Evolutionary conservation across 2,329 filamentous ascomycete species (phyloP).

Genomic region (Lasiodiplodia sp.): DNA sequence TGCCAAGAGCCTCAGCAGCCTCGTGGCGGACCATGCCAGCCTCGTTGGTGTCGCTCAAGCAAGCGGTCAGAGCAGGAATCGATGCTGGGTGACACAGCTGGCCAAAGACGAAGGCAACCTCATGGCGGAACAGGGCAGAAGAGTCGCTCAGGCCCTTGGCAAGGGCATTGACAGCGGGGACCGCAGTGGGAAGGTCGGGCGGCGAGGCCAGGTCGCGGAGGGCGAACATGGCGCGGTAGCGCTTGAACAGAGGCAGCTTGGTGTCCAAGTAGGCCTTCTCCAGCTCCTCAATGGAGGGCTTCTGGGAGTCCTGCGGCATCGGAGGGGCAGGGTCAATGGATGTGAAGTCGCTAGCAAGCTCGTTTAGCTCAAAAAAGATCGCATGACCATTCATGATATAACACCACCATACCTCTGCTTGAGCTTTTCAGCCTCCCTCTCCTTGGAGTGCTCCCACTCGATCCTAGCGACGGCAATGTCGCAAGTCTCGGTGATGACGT

Average conservation of each 20-base stretch:
- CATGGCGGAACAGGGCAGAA: constrained; percentile 94
- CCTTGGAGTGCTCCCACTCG: constrained; percentile 77
- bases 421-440: constrained; percentile 76
- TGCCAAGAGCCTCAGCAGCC: constrained; percentile 93
- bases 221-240: constrained; percentile 98
- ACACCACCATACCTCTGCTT: constrained; percentile 71
- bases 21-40: constrained; percentile 97
- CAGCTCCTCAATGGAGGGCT: constrained; percentile 74
- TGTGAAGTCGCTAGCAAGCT: constrained; percentile 77
- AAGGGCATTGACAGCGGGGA: constrained; percentile 84
- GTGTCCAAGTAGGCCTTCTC: constrained; percentile 81
- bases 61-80: constrained; percentile 83
- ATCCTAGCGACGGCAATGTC: constrained; percentile 96
- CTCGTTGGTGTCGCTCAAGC: constrained; percentile 80
- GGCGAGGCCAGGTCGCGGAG: constrained; percentile 94
- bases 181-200: constrained; percentile 85
- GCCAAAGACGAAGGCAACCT: constrained; percentile 97
- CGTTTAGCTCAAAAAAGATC: constrained; percentile 12
- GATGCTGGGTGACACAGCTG: constrained; percentile 96
- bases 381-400: background rate
- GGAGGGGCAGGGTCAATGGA: constrained; percentile 96
- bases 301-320: constrained; percentile 70
- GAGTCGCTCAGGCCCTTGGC: constrained; percentile 84
- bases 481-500: constrained; percentile 91
- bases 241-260: constrained; percentile 80